Base-by-base conservation (phyloP, 495 filamentous ascomycete genomes). In the Astrothelium macrocarpum region DNA sequence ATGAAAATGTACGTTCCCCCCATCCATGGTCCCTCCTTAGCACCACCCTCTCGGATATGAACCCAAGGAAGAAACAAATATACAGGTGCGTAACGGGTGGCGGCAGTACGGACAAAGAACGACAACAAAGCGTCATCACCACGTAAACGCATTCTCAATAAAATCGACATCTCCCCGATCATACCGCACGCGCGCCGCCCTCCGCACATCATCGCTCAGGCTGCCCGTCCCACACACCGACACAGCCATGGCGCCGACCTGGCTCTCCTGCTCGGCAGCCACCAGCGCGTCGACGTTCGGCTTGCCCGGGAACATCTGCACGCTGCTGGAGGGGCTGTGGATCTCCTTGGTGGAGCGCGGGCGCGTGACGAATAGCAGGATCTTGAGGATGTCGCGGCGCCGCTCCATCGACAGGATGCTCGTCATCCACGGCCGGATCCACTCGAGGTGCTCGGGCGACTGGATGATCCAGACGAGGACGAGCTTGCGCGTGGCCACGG, bases 361-460 rank as follows among this genome's bases (percentile, higher is more conserved):
- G 11, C 89, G 80, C 1, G 92, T 97, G 61, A 97, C 83, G 74
- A 95, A 96, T 3, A 97, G 82, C 73, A 90, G 84, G 71, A 96
- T 86, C 59, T 85, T 84, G 53, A 97, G 83, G 2, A 95, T 78
- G 18, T 93, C 89, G 26, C 88, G 79, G 2, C 91, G 85, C 53
- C 83, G 78, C 10, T 89, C 85, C 86, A 96, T 86, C 45, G 80
- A 80, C 63, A 97, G 78, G 61, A 97, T 87, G 66, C 81, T 80
- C 64, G 91, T 91, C 89, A 98, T 95, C 89, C 89, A 97, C 16
- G 90, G 88, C 7, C 89, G 82, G 67, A 91, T 90, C 94, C 94
- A 98, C 74, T 95, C 90, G 12, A 96, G 79, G 65, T 92, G 84
- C 62, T 95, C 90, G 14, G 85, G 85, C 45, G 91, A 88, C 64